Conservation (phyloP, 768 basidiomycete genomes). For the Collybia mongolica region DNA sequence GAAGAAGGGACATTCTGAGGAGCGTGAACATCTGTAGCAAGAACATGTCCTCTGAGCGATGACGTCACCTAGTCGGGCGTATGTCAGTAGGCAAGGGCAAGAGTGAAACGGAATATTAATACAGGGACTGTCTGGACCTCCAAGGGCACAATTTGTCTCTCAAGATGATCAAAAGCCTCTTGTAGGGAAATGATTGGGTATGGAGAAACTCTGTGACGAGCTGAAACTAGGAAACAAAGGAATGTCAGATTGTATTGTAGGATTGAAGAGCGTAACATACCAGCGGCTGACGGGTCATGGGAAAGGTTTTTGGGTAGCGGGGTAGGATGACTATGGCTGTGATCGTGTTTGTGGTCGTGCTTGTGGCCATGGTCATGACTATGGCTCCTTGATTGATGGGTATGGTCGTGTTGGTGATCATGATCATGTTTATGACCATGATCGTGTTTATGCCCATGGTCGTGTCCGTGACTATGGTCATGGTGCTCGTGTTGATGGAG, state of each 20-base stretch:
- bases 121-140: constrained; percentile 41
- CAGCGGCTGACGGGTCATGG: constrained; percentile 66
- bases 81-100: neutral
- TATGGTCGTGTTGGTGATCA: constrained; percentile 26
- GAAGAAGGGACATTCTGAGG: constrained; percentile 61
- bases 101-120: constrained; percentile 10
- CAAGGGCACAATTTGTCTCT: constrained; percentile 45
- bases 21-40: constrained; percentile 75
- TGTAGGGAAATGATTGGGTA: constrained; percentile 70
- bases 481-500: constrained; percentile 27
- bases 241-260: neutral
- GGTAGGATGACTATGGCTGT: constrained; percentile 29
- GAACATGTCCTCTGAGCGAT: constrained; percentile 60
- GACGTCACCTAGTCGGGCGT: constrained; percentile 50
- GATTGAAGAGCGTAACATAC: constrained; percentile 34
- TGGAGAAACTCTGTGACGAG: constrained; percentile 74
- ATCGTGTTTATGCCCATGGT: constrained; percentile 33
- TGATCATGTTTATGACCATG: constrained; percentile 29
- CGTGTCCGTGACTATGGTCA: constrained; percentile 35
- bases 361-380: constrained; percentile 31
- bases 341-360: constrained; percentile 31
- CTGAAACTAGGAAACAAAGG: constrained; percentile 46
- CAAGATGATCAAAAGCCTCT: constrained; percentile 59
- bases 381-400: constrained; percentile 32
- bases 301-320: constrained; percentile 62